Conservation (phyloP, 2,329 filamentous ascomycete genomes). For the Neoarthrinium moseri region DNA sequence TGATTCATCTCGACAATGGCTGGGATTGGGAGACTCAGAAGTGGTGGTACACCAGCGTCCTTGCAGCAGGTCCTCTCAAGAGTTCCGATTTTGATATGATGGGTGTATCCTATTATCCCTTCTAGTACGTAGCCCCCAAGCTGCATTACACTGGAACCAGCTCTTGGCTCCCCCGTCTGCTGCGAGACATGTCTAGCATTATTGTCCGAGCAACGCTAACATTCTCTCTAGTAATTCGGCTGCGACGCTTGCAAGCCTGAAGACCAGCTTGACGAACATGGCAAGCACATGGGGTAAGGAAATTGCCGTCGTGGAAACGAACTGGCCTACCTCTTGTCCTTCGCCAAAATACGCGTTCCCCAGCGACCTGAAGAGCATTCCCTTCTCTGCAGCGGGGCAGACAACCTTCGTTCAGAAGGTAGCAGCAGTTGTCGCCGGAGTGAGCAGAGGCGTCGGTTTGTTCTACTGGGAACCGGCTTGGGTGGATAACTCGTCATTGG, state of each 20-base stretch:
- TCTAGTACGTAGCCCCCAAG: slow-evolving; percentile 59
- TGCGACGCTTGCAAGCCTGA: slow-evolving; percentile 58
- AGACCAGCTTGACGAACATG: slow-evolving; percentile 56
- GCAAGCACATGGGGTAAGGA: slow-evolving; percentile 62
- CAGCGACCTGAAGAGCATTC: slow-evolving; percentile 56
- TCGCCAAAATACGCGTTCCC: slow-evolving; percentile 59
- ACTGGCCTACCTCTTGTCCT: slow-evolving; percentile 68
- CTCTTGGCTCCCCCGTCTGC: neutral
- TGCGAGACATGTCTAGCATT: slow-evolving; percentile 1
- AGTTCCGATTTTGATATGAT: slow-evolving; percentile 66
- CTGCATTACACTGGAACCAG: too few species aligned
- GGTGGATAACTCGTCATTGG: slow-evolving; percentile 63
- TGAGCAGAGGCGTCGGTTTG: slow-evolving; percentile 55
- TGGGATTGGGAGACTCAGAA: slow-evolving; percentile 68
- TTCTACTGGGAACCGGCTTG: slow-evolving; percentile 77
- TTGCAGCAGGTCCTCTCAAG: slow-evolving; percentile 48
- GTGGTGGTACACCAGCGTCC: slow-evolving; percentile 62
- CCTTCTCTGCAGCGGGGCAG: slow-evolving; percentile 64
- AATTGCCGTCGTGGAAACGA: slow-evolving; percentile 66
- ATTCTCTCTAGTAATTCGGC: slow-evolving; percentile 34
- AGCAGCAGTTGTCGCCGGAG: slow-evolving; percentile 51
- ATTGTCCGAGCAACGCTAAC: slow-evolving; percentile 10
- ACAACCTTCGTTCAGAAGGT: slow-evolving; percentile 59
- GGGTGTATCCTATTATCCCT: slow-evolving; percentile 73
- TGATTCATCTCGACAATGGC: slow-evolving; percentile 76